Conservation (phyloP, 2,329 filamentous ascomycete species). For the Aaosphaeria arxii region DNA sequence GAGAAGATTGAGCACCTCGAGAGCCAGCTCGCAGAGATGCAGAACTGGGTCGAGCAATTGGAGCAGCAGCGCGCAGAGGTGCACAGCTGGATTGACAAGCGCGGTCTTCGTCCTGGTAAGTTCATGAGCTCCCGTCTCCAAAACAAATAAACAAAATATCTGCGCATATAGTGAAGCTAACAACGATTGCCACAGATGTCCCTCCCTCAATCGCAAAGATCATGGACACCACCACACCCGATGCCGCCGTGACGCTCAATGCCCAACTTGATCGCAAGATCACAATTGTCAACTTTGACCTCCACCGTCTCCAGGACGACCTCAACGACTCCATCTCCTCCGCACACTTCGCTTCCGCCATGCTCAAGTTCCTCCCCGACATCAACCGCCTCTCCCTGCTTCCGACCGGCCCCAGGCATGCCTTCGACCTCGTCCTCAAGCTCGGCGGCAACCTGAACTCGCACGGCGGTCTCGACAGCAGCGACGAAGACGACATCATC, state of each 20-base stretch:
- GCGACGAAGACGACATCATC: constrained; percentile 46
- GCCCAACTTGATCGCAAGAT: constrained; percentile 58
- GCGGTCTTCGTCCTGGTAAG: constrained; percentile 51
- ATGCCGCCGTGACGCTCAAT: constrained; percentile 51
- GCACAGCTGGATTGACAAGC: constrained; percentile 56
- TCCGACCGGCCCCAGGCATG: constrained; percentile 47
- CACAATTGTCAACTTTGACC: constrained; percentile 57
- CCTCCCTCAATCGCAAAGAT: constrained; percentile 51
- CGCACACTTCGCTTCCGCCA: constrained; percentile 52
- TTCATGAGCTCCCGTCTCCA: not conserved
- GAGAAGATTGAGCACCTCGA: constrained; percentile 53
- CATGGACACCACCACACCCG: constrained; percentile 50
- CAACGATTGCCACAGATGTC: constrained; percentile 40
- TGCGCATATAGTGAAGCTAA: constrained; percentile 6
- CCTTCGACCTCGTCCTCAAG: constrained; percentile 55
- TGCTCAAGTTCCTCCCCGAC: constrained; percentile 55
- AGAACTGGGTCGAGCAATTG: constrained; percentile 49
- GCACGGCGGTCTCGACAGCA: constrained; percentile 51
- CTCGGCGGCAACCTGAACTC: constrained; percentile 55
- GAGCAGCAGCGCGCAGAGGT: constrained; percentile 52
- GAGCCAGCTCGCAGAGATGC: constrained; percentile 50
- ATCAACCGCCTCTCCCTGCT: constrained; percentile 50
- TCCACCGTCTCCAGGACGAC: constrained; percentile 55
- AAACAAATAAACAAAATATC: no score
- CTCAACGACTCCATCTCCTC: constrained; percentile 54